Percentiles rank a stretch among this genome's conserved stretches.
Conservation (phyloP, 2,329 filamentous ascomycete species). For the Thelonectria olida region DNA sequence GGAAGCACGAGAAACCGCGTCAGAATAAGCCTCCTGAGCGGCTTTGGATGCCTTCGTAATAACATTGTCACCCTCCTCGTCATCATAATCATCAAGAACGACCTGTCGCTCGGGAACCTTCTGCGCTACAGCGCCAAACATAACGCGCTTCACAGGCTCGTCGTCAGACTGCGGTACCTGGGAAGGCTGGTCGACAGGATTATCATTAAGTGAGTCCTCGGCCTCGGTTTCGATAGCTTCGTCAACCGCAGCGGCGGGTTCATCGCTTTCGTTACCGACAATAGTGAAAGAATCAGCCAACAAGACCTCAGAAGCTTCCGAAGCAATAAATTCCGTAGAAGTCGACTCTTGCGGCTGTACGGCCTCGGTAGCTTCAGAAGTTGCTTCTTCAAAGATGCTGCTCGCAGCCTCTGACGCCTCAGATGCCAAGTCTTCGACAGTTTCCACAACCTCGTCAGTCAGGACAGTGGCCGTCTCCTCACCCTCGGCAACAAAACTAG, state of each 20-base stretch:
- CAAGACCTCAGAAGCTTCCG: slow-evolving; percentile 39
- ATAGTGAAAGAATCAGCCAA: slow-evolving; percentile 33
- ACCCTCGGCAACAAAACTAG: slow-evolving; percentile 23
- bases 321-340: slow-evolving; percentile 35
- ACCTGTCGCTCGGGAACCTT: slow-evolving; percentile 57
- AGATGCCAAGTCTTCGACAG: slow-evolving; percentile 25
- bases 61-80: slow-evolving; percentile 40
- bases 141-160: slow-evolving; percentile 53
- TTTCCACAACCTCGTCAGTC: slow-evolving; percentile 27
- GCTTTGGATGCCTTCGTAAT: slow-evolving; percentile 52
- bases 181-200: slow-evolving; percentile 31
- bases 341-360: slow-evolving; percentile 25
- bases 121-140: slow-evolving; percentile 62
- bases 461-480: slow-evolving; percentile 25
- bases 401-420: slow-evolving; percentile 35
- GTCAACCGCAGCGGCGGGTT: slow-evolving; percentile 35
- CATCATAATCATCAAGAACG: slow-evolving; percentile 59
- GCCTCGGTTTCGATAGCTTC: slow-evolving; percentile 36
- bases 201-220: slow-evolving; percentile 30
- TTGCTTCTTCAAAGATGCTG: slow-evolving; percentile 29
- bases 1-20: slow-evolving; percentile 72
- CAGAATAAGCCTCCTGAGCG: slow-evolving; percentile 68
- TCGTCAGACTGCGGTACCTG: slow-evolving; percentile 40
- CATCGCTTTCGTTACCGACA: slow-evolving; percentile 40
- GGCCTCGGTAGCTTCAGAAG: slow-evolving; percentile 24